Conservation (phyloP, 179 eudicot genomes). For the Spinacia oleracea region DNA sequence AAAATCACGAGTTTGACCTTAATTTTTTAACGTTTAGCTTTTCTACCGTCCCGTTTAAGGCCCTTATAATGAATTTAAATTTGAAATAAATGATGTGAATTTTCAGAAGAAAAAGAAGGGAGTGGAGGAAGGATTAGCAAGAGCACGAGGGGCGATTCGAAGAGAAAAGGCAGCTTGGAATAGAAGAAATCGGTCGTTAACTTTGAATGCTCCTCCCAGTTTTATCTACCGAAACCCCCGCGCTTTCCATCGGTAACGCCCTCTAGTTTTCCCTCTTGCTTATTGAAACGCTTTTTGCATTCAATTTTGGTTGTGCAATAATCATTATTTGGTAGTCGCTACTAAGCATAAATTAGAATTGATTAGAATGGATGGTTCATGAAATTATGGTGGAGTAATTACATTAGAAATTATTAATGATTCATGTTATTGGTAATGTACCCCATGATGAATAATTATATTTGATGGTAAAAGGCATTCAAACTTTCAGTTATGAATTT, state of each 20-base stretch:
- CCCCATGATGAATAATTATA: no score
- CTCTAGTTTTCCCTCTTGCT: not conserved
- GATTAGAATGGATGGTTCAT: constrained; percentile 9
- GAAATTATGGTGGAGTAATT: not conserved
- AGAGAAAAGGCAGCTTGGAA: constrained; percentile 10
- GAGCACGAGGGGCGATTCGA: constrained; percentile 14
- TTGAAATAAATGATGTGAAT: not conserved
- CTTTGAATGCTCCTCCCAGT: not conserved
- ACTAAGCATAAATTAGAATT: no score
- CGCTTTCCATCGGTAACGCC: constrained; percentile 11
- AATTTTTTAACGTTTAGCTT: no score
- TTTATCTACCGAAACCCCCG: constrained; percentile 19
- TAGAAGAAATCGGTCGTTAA: constrained; percentile 8
- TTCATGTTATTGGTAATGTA: not conserved
- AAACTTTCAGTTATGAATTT: no score
- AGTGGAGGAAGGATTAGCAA: constrained; percentile 20
- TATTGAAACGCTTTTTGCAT: not conserved
- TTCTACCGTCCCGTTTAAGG: not conserved
- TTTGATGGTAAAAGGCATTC: no score
- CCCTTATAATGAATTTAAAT: no score
- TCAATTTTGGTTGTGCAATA: not conserved
- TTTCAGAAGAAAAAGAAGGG: constrained; percentile 8
- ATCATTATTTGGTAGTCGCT: not conserved
- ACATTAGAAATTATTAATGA: not conserved
- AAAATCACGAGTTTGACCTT: no score